These are phyloP conservation scores for Casuarina glauca DNA, from an alignment of 306 rosid species.

Conservation along the genomic window DNA sequence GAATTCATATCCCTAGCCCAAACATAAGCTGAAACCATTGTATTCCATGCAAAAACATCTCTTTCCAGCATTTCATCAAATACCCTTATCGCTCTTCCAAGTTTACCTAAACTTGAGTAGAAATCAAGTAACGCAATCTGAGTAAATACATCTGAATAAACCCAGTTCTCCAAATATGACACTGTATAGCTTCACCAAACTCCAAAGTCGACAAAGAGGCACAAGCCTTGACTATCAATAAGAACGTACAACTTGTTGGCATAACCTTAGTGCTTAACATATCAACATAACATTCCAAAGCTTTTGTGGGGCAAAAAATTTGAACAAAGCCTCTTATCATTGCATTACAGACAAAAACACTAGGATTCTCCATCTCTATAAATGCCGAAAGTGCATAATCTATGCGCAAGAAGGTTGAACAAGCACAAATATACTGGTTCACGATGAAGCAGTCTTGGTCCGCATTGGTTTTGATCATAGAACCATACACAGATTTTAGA, in stretches of 20 bases:
- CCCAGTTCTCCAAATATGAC: conserved; percentile 69
- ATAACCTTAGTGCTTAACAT: conserved; percentile 44
- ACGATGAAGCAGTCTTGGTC: not conserved
- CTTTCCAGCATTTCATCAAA: conserved; percentile 68
- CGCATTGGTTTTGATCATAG: conserved; percentile 56
- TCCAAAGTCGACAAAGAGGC: conserved; percentile 30
- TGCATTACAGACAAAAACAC: not conserved
- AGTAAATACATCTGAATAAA: conserved; percentile 58
- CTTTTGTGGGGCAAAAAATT: conserved; percentile 26
- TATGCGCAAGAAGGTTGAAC: conserved; percentile 20
- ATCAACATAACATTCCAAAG: conserved; percentile 41
- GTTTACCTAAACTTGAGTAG: conserved; percentile 44
- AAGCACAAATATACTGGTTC: conserved; percentile 30
- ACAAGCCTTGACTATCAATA: conserved; percentile 65
- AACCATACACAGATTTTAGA: conserved; percentile 19
- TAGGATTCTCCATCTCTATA: conserved; percentile 48
- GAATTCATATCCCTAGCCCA: conserved; percentile 52
- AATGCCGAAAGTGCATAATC: conserved; percentile 48
- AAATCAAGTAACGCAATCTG: conserved; percentile 71
- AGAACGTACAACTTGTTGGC: conserved; percentile 71
- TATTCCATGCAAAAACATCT: conserved; percentile 76
- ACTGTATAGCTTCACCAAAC: conserved; percentile 55
- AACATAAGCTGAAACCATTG: conserved; percentile 53
- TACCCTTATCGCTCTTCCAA: conserved; percentile 43
- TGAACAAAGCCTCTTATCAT: too few species aligned